Conservation (phyloP, 169 alveolate genomes). For the Eimeria acervulina region DNA sequence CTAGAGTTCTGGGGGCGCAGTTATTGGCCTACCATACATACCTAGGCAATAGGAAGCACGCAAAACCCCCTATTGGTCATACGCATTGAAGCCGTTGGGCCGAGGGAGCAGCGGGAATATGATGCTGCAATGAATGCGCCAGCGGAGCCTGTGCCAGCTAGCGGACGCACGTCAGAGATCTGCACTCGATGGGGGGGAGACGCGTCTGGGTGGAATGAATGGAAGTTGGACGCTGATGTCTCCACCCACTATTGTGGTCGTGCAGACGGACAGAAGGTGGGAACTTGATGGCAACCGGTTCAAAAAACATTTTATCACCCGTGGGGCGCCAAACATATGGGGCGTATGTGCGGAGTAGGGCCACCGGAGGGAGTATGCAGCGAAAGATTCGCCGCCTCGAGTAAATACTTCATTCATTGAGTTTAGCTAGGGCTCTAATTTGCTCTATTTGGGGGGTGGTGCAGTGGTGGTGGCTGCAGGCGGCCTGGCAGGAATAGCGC, state of each 20-base stretch:
- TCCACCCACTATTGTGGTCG: not conserved
- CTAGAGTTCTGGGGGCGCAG: not conserved
- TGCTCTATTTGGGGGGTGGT: not conserved
- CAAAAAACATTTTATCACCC: not conserved
- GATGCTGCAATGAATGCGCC: not conserved
- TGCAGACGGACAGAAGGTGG: not conserved
- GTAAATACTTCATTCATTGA: not conserved
- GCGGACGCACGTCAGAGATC: not conserved
- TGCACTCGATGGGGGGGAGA: not conserved
- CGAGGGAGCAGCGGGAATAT: no score
- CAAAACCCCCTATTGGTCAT: not conserved
- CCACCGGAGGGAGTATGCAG: not conserved
- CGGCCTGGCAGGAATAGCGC: constrained; percentile 24
- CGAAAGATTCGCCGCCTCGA: not conserved
- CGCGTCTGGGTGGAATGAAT: not conserved
- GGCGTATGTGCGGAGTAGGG: no score
- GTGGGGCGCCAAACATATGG: constrained; percentile 8
- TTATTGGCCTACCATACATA: not conserved
- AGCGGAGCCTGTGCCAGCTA: not conserved
- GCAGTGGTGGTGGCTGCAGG: not conserved
- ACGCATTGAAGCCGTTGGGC: not conserved
- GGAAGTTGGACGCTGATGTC: not conserved
- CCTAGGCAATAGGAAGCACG: not conserved
- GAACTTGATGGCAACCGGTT: not conserved
- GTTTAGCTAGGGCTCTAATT: not conserved